Conservation (phyloP, 2,329 filamentous ascomycete species). For the Xylaria sp. region DNA sequence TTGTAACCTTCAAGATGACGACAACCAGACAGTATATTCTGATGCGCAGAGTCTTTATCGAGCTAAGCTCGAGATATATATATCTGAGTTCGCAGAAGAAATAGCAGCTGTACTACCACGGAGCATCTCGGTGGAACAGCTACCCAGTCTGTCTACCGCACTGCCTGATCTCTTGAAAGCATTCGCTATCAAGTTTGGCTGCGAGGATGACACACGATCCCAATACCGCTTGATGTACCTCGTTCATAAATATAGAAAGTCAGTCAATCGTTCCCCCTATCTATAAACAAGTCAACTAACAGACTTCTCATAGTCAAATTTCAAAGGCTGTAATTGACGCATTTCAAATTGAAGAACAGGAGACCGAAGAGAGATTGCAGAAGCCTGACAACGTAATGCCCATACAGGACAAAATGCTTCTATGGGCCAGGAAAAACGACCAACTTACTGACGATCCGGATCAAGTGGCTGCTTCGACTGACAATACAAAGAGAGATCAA, state of each 20-base stretch:
- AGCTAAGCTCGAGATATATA: not conserved
- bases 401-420: no score
- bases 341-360: no score
- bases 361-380: no score
- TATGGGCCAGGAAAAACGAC: no score
- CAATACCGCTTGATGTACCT: not conserved
- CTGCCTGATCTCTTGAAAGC: not conserved
- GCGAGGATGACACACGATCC: not conserved
- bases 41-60: not conserved
- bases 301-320: not conserved
- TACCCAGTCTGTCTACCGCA: not conserved
- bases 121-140: not conserved
- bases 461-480: no score
- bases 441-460: no score
- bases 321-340: not conserved
- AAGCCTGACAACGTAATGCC: no score
- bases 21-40: not conserved
- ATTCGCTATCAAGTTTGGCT: not conserved
- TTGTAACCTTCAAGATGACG: not conserved
- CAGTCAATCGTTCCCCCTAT: not conserved
- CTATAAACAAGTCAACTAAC: not conserved
- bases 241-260: not conserved
- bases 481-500: no score
- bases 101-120: not conserved
- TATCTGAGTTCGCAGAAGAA: not conserved